A percentile compares a stretch with the other conserved stretches of the same genome.
Conservation (phyloP, 805 yeast genomes). For the Candida dajiaensis region DNA sequence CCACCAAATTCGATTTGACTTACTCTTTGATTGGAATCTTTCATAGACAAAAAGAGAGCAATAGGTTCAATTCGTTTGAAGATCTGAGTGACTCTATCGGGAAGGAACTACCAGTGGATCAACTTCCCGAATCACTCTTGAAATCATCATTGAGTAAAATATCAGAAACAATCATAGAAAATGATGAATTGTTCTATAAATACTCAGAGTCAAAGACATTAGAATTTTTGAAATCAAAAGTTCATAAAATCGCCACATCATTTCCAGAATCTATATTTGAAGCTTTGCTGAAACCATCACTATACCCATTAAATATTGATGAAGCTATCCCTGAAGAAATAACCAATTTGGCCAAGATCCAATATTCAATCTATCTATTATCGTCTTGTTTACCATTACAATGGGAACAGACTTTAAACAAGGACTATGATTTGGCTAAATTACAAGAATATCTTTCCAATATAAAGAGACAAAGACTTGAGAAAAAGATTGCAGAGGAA, state of each 20-base stretch:
- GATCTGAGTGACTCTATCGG: slow-evolving; percentile 37
- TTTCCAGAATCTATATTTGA: slow-evolving; percentile 34
- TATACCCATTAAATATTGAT: slow-evolving; percentile 25
- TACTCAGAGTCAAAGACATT: slow-evolving; percentile 35
- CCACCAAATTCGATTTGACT: slow-evolving; percentile 34
- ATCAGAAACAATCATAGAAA: slow-evolving; percentile 36
- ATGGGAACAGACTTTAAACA: slow-evolving; percentile 19
- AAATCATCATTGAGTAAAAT: slow-evolving; percentile 24
- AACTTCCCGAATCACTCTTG: slow-evolving; percentile 13
- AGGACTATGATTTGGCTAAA: slow-evolving; percentile 26
- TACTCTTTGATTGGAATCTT: slow-evolving; percentile 36
- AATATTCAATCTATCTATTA: slow-evolving; percentile 41
- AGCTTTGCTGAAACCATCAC: slow-evolving; percentile 20
- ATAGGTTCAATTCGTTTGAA: slow-evolving; percentile 32
- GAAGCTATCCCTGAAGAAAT: slow-evolving; percentile 30
- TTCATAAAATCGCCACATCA: slow-evolving; percentile 26
- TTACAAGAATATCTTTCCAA: slow-evolving; percentile 25
- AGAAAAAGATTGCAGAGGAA: slow-evolving; percentile 26
- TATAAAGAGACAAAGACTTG: slow-evolving; percentile 16
- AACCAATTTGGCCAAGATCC: slow-evolving; percentile 30
- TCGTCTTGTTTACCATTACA: slow-evolving; percentile 35
- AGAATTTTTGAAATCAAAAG: slow-evolving; percentile 32
- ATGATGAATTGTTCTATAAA: slow-evolving; percentile 40
- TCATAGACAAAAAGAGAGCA: slow-evolving; percentile 20
- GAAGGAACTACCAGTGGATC: slow-evolving; percentile 9